A percentile compares a stretch with the other conserved stretches of the same genome.
Evolutionary conservation across 352 stramenopile genomes (phyloP).

Genomic region (Phytopythium helicoides): DNA sequence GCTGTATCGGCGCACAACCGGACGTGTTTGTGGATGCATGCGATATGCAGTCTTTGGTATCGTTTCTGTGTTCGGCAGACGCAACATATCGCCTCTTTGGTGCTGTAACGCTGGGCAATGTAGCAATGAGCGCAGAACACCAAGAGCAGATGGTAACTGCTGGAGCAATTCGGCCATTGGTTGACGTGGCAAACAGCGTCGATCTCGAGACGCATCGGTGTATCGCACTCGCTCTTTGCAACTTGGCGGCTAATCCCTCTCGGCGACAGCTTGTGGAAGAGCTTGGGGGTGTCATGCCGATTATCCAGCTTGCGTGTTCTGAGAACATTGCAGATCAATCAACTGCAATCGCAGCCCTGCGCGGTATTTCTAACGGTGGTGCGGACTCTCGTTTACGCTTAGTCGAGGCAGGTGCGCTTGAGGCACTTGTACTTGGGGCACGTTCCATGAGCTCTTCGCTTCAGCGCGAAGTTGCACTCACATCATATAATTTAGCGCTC

Average conservation of each 20-base stretch:
- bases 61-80: conserved; percentile 94
- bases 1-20: conserved; percentile 91
- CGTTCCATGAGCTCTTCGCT: conserved; percentile 70
- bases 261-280: conserved; percentile 91
- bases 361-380: conserved; percentile 78
- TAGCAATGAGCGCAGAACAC: conserved; percentile 78
- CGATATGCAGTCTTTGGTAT: conserved; percentile 90
- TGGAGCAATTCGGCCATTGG: conserved; percentile 88
- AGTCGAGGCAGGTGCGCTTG: conserved; percentile 87
- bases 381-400: conserved; percentile 85
- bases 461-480: conserved; percentile 88
- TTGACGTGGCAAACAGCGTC: conserved; percentile 90
- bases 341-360: conserved; percentile 90
- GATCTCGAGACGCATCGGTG: conserved; percentile 95
- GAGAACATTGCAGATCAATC: conserved; percentile 87
- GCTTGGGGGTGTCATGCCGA: conserved; percentile 90
- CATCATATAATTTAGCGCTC: conserved; percentile 90
- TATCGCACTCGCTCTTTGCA: conserved; percentile 96
- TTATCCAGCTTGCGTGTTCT: conserved; percentile 94
- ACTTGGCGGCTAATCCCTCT: conserved; percentile 88
- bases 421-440: conserved; percentile 84
- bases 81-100: conserved; percentile 95
- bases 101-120: conserved; percentile 94
- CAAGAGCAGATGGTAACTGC: conserved; percentile 81
- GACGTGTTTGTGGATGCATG: conserved; percentile 88